Base-by-base conservation (phyloP, 495 filamentous ascomycete species). In the Annulohypoxylon nitens region DNA sequence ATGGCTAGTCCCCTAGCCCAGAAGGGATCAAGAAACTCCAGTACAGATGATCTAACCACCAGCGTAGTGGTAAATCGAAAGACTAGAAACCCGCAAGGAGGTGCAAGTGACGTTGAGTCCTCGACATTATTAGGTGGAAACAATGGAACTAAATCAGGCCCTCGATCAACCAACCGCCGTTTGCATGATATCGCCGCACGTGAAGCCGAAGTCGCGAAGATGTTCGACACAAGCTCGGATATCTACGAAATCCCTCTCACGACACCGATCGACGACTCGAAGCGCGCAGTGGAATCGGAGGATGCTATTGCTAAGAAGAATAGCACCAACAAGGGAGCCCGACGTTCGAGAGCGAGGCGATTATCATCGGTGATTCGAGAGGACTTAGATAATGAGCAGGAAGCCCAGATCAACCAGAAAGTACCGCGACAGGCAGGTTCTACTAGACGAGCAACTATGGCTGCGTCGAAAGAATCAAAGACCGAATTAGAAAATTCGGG, bases 381-480 rank as follows among this genome's bases (percentile, higher is more conserved):
- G 30, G 77, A 76, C 12, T 12, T 75, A 14, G 71, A 76, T 10
- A 2, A 59, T 2, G 75, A 71, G n/a, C n/a, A 6, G 36, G 62
- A 67, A 16, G 63, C 34, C 11, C 54, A 50, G 55, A 73, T 11
- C 45, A 73, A 53, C 33, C 69, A 67, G 48, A 76, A 75, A 58
- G 57, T 66, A 14, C 16, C 71, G 9, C 47, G 43, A 18, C 61
- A 45, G 33, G 33, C 48, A 12, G 48, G 63, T 4, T 67, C 74
- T 8, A 61, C 74, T n/a, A 83, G 84, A 63, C 69, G 82, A 30
- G 80, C 81, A 9, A 84, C 83, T 4, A 83, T 85, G 79, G 51
- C 78, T 11, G 71, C 78, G 33, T 73, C 81, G 7, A 83, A 78
- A 62, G 79, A 78, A 50, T 60, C 73, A 8, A 75, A 71, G 58